Evolutionary conservation across 2,329 filamentous ascomycete genomes (phyloP).

Genomic region (Monosporascus sp.): DNA sequence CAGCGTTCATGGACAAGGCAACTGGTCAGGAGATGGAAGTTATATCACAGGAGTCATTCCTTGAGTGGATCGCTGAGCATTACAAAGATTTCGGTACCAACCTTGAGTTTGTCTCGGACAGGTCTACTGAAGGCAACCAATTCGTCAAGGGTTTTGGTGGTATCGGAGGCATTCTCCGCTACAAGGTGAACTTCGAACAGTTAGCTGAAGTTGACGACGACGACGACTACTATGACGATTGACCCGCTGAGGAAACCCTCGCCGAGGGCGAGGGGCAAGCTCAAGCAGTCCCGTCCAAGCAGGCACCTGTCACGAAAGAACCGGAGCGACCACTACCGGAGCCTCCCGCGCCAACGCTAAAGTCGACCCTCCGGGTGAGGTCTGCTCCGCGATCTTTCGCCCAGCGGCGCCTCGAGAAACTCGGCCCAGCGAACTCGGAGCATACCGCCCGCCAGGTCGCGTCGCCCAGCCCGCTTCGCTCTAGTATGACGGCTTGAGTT

Average conservation of each 20-base stretch:
- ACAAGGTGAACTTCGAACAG: conserved; percentile 99
- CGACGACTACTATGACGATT: conserved; percentile 81
- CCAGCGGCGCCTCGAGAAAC: conserved; percentile 44
- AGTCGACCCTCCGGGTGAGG: conserved; percentile 17
- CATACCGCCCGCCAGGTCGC: conserved; percentile 45
- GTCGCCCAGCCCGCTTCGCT: conserved; percentile 64
- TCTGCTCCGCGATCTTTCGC: conserved; percentile 30
- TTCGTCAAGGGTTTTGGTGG: conserved; percentile 99
- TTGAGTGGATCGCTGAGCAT: conserved; percentile 99
- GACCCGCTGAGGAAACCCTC: conserved; percentile 63
- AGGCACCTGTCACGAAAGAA: conserved; percentile 33
- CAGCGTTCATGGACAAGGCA: conserved; percentile 89
- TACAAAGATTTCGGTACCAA: conserved; percentile 97
- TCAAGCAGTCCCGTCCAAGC: conserved; percentile 50
- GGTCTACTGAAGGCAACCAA: conserved; percentile 97
- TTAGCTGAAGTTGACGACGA: conserved; percentile 86
- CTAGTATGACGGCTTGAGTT: conserved; percentile 57
- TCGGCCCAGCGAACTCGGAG: conserved; percentile 39
- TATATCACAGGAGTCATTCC: conserved; percentile 79
- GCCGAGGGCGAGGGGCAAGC: conserved; percentile 78
- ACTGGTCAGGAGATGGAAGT: conserved; percentile 98
- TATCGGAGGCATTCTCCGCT: conserved; percentile 93
- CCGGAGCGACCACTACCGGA: conserved; percentile 35
- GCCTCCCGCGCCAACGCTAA: conserved; percentile 34
- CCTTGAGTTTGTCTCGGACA: conserved; percentile 95